A percentile compares a stretch with the other conserved stretches of the same genome.
Conservation (phyloP, 176 grass and related monocot genomes). For the Thalia dealbata region DNA sequence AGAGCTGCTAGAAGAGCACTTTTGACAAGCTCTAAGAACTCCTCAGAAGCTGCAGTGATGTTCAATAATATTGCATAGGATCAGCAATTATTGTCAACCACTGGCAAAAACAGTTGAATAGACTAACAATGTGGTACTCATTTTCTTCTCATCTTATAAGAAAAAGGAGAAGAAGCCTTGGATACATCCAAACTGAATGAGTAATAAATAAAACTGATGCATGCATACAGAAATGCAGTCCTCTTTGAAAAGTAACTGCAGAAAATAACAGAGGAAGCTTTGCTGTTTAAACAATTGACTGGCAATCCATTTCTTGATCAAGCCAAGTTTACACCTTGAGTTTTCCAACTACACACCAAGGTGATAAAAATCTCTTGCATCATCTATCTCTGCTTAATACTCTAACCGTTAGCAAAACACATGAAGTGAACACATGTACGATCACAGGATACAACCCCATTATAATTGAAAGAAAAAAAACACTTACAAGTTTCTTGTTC, state of each 20-base stretch:
- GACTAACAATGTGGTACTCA: neutral
- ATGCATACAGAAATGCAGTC: neutral
- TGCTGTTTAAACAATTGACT: too few species aligned
- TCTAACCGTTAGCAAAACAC: too few species aligned
- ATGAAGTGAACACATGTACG: too few species aligned
- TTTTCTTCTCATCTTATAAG: neutral
- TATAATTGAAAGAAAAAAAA: too few species aligned
- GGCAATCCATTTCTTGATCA: too few species aligned
- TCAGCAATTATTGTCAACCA: neutral
- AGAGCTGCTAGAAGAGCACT: constrained; percentile 78
- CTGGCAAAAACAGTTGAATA: neutral
- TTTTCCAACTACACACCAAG: too few species aligned
- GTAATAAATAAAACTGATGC: neutral
- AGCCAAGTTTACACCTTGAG: too few species aligned
- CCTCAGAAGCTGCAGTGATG: constrained; percentile 61
- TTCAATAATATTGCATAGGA: neutral
- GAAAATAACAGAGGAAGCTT: neutral
- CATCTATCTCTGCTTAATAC: too few species aligned
- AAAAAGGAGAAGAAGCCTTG: neutral
- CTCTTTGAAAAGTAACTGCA: neutral
- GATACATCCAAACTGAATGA: neutral
- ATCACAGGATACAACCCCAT: too few species aligned
- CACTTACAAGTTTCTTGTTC: too few species aligned
- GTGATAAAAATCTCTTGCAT: too few species aligned
- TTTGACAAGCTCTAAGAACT: constrained; percentile 85